Evolutionary conservation across 352 stramenopile genomes (phyloP), one percentile per base, ranked within the genome.

Genomic region (Halophytophthora polymorphica): DNA sequence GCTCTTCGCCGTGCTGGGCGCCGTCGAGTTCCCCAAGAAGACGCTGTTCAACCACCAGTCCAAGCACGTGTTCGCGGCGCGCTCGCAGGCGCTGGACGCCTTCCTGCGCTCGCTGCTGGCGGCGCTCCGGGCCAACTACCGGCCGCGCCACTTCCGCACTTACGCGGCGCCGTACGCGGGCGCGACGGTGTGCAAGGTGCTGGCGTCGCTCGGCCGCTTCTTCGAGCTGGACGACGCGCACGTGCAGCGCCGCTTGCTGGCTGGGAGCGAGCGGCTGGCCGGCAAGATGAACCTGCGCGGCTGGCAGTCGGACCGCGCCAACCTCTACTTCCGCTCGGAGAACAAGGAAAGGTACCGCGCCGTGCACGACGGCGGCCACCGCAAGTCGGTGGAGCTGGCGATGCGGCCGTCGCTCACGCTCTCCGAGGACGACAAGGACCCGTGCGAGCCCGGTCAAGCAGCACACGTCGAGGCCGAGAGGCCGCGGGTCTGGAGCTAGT

Each of bases 21-120:
- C 53, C n/a, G 62, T 84, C 35, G 40, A 72, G 47, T 86, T 88
- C 46, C 74, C 77, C 4, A 69, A 58, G 13, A 71, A 67, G 46
- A 69, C 63, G 33, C 54, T 88, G 13, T 79, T 88, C 34, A 71
- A 65, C 19, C 56, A 66, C 28, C 71, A 81, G 37, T 77, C 68
- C 13, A 53, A 50, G 2, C 22, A 53, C n/a, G 56, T 82, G 14
- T 60, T 76, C 34, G 22, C 56, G 28, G 54, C 64, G 40, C 55
- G 66, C 3, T 63, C 50, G 2, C 58, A 55, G 0, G 56, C 58
- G 5, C 53, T 83, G 7, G 42, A 52, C 13, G 36, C 54, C 1
- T 66, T 83, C 17, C 58, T 83, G 36, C 48, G 46, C 15, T 57
- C 56, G 14, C 15, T 83, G 29, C 28, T 83, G 1, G 29, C 53